These are phyloP conservation scores for Litsea cubeba DNA, from an alignment of 164 flowering plant species.

Conservation along the genomic window DNA sequence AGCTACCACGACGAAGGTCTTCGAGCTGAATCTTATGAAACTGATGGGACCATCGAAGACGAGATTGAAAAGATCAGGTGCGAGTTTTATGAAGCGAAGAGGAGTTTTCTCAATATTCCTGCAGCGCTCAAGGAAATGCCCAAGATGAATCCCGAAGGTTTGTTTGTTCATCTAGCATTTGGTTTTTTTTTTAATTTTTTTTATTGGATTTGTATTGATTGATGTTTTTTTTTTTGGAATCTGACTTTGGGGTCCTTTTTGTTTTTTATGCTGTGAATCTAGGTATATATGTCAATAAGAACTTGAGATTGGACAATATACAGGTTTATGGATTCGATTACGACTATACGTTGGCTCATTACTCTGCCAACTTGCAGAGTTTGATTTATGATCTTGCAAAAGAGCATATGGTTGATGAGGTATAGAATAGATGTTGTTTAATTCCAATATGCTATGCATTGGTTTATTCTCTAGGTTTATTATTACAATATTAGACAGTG, in stretches of 20 bases:
- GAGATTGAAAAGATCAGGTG: constrained; percentile 43
- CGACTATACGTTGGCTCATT: constrained; percentile 93
- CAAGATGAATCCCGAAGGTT: constrained; percentile 90
- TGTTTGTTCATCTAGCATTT: neutral
- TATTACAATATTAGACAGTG: too few species aligned
- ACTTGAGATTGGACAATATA: constrained; percentile 67
- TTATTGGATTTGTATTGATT: neutral
- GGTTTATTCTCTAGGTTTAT: too few species aligned
- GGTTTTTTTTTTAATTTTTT: neutral
- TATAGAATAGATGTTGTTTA: constrained; percentile 11
- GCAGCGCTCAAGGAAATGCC: constrained; percentile 66
- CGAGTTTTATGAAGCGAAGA: constrained; percentile 55
- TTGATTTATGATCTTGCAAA: constrained; percentile 91
- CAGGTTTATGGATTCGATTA: constrained; percentile 94
- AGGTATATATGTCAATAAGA: constrained; percentile 93
- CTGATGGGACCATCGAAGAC: constrained; percentile 15
- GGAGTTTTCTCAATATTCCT: constrained; percentile 62
- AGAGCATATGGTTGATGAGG: constrained; percentile 84
- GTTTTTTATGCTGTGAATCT: neutral
- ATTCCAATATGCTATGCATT: too few species aligned
- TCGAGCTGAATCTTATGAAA: constrained; percentile 1
- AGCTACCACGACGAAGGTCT: constrained; percentile 20
- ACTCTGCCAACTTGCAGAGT: constrained; percentile 67
- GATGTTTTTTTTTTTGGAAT: constrained; percentile 2
- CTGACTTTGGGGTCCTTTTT: neutral